Evolutionary conservation across 2,329 filamentous ascomycete genomes (phyloP).

Genomic region (Botrytis pseudocinerea): DNA sequence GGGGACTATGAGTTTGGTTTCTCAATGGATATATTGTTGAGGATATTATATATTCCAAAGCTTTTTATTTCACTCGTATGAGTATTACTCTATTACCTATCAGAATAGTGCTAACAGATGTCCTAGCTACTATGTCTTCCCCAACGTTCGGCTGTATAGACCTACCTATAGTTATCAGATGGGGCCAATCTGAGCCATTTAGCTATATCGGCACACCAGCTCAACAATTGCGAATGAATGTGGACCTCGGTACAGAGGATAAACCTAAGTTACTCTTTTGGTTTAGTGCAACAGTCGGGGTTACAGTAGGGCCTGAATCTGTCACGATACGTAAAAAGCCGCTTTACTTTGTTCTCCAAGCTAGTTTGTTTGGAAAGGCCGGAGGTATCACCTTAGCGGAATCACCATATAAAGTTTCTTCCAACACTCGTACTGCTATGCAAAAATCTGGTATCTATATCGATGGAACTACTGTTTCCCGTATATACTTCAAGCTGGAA

Average conservation of each 20-base stretch:
- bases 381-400: too few species aligned
- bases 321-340: background rate
- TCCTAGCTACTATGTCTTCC: background rate
- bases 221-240: slow-evolving; percentile 10
- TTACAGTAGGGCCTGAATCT: background rate
- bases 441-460: too few species aligned
- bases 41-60: background rate
- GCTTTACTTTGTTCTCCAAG: slow-evolving; percentile 9
- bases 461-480: too few species aligned
- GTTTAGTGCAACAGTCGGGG: background rate
- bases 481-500: too few species aligned
- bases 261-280: slow-evolving; percentile 3
- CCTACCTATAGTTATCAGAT: slow-evolving; percentile 2
- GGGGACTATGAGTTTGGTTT: background rate
- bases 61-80: background rate
- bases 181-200: background rate
- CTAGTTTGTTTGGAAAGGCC: slow-evolving; percentile 1
- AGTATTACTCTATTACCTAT: background rate
- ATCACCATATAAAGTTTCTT: background rate
- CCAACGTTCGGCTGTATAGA: background rate
- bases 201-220: background rate
- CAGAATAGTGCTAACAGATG: background rate
- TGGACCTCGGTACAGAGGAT: background rate
- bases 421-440: slow-evolving; percentile 5
- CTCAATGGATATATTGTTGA: background rate